Conservation (phyloP, 208 protist genomes). For the Acanthamoeba quina region DNA sequence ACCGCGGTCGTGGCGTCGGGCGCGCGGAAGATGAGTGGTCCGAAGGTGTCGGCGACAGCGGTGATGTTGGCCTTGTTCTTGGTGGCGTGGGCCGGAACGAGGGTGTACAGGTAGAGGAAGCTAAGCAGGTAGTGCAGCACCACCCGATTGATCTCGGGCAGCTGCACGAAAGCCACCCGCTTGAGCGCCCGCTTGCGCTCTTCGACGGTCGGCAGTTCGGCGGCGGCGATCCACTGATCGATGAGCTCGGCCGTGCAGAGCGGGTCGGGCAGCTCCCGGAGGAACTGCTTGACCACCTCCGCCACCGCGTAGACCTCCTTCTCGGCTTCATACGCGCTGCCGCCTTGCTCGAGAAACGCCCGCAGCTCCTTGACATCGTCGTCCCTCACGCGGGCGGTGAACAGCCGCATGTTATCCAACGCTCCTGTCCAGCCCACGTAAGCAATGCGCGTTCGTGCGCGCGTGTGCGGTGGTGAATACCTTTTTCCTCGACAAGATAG, state of each 20-base stretch:
- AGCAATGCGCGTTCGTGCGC: not conserved
- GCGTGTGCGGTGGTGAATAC: not conserved
- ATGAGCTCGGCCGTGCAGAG: constrained; percentile 3
- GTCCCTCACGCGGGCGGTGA: not conserved
- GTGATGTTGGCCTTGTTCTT: constrained; percentile 1
- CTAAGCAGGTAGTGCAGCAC: not conserved
- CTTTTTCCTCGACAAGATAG: not conserved
- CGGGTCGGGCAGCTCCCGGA: not conserved
- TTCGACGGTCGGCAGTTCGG: not conserved
- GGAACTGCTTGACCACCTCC: not conserved
- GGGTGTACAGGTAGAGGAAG: not conserved
- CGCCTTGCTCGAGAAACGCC: not conserved
- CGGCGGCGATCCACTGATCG: not conserved
- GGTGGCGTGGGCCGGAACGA: not conserved
- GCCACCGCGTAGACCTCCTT: not conserved
- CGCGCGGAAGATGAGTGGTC: not conserved
- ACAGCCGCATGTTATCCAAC: not conserved
- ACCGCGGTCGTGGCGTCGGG: not conserved
- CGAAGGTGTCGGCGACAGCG: not conserved
- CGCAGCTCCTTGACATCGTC: not conserved
- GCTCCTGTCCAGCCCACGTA: not conserved
- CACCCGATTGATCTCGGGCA: not conserved
- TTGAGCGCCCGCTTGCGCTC: not conserved
- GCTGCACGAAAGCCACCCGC: constrained; percentile 2
- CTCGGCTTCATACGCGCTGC: not conserved